Conservation (phyloP, 1,139 yeast species). For the Sugiyamaella japonica region DNA sequence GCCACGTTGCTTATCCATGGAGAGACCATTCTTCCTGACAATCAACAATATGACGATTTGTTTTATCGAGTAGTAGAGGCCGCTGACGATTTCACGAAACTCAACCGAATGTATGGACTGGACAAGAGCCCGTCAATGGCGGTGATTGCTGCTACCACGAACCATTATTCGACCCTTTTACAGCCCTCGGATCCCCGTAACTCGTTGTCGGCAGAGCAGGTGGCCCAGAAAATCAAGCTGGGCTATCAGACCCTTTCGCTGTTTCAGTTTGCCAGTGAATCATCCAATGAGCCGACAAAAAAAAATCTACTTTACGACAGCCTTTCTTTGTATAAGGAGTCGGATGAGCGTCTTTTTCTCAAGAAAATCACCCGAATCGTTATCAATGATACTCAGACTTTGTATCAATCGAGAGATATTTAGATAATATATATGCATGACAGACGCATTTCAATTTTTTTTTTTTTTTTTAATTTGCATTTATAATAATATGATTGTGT, state of each 20-base stretch:
- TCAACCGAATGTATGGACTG: constrained; percentile 22
- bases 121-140: constrained; percentile 22
- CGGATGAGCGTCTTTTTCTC: constrained; percentile 33
- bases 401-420: constrained; percentile 22
- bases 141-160: constrained; percentile 18
- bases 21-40: constrained; percentile 34
- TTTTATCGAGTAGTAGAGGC: constrained; percentile 39
- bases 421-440: constrained; percentile 4
- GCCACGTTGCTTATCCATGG: constrained; percentile 40
- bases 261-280: constrained; percentile 28
- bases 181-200: constrained; percentile 7
- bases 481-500: constrained; percentile 1
- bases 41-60: constrained; percentile 39
- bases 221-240: constrained; percentile 33
- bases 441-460: constrained; percentile 5
- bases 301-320: constrained; percentile 29
- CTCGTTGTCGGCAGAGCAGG: constrained; percentile 30
- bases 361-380: constrained; percentile 32
- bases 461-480: constrained; percentile 4
- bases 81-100: constrained; percentile 30
- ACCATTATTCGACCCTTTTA: constrained; percentile 16
- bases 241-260: constrained; percentile 35
- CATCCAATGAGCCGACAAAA: constrained; percentile 17
- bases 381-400: constrained; percentile 30
- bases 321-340: constrained; percentile 33